phyloP scores from a whole-genome alignment of 352 stramenopile species.

The Phytopythium helicoides region DNA sequence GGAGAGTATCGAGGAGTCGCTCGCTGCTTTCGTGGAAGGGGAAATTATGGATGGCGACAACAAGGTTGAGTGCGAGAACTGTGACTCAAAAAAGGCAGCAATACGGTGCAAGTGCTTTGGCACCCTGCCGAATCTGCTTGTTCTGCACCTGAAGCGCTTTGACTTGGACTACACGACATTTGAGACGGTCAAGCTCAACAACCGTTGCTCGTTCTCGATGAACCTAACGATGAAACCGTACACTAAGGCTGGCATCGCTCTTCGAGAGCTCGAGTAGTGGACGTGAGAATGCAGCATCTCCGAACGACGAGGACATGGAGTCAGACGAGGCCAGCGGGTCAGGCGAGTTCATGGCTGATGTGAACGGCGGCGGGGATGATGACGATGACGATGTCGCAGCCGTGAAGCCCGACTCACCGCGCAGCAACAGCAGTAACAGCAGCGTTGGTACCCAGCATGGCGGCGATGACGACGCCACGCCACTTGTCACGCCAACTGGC shows the following conservation, averaged over 20 bases:
- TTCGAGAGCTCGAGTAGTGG: conserved; percentile 87
- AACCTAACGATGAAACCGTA: conserved; percentile 98
- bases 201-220: conserved; percentile 96
- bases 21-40: conserved; percentile 96
- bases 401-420: conserved; percentile 6
- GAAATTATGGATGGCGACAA: conserved; percentile 99
- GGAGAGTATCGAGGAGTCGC: conserved; percentile 96
- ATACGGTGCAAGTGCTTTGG: conserved; percentile 95
- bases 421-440: conserved; percentile 12
- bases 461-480: conserved; percentile 18
- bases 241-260: conserved; percentile 95
- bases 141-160: conserved; percentile 99
- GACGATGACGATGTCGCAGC: conserved; percentile 2
- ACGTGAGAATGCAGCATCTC: conserved; percentile 23
- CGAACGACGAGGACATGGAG: conserved; percentile 49
- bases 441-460: conserved; percentile 2
- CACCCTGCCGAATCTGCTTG: conserved; percentile 94
- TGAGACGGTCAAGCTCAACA: conserved; percentile 99
- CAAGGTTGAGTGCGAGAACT: conserved; percentile 97
- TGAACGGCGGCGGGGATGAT: conserved; percentile 18
- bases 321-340: conserved; percentile 50
- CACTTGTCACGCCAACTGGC: neutral
- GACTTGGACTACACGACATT: conserved; percentile 99
- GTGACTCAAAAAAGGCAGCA: conserved; percentile 97
- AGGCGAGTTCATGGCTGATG: conserved; percentile 62